These are phyloP conservation scores for Coniferiporia weirii DNA, from an alignment of 1,284 basidiomycete species.

Conservation along the genomic window DNA sequence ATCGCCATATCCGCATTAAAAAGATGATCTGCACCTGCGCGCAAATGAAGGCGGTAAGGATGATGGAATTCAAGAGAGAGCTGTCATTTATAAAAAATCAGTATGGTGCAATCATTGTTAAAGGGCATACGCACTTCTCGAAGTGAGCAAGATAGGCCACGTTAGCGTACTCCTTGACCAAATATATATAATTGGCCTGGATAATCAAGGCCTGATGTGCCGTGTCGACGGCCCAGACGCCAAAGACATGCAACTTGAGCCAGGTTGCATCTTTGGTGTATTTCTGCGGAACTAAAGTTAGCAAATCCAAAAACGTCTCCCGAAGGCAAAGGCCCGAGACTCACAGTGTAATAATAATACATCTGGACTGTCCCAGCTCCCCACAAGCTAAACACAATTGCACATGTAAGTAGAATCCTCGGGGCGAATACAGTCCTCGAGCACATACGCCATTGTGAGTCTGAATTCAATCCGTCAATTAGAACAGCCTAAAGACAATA, in stretches of 20 bases:
- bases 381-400: conserved; percentile 8
- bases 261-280: conserved; percentile 6
- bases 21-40: not conserved
- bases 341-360: conserved; percentile 15
- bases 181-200: conserved; percentile 1
- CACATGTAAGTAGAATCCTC: not conserved
- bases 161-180: conserved; percentile 13
- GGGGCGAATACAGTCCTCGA: not conserved
- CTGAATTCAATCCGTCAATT: not conserved
- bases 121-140: not conserved
- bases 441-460: conserved; percentile 13
- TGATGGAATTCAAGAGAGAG: not conserved
- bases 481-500: not conserved
- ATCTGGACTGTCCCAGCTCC: conserved; percentile 13
- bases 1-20: not conserved
- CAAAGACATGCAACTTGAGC: conserved; percentile 8
- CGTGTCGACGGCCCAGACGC: conserved; percentile 13
- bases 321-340: not conserved
- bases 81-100: not conserved
- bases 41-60: not conserved
- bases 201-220: conserved; percentile 7
- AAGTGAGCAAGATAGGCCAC: not conserved
- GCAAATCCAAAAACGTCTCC: not conserved
- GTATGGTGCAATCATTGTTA: not conserved
- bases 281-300: not conserved